Conservation (phyloP, 257 asterid species). For the Solanum commersonii region DNA sequence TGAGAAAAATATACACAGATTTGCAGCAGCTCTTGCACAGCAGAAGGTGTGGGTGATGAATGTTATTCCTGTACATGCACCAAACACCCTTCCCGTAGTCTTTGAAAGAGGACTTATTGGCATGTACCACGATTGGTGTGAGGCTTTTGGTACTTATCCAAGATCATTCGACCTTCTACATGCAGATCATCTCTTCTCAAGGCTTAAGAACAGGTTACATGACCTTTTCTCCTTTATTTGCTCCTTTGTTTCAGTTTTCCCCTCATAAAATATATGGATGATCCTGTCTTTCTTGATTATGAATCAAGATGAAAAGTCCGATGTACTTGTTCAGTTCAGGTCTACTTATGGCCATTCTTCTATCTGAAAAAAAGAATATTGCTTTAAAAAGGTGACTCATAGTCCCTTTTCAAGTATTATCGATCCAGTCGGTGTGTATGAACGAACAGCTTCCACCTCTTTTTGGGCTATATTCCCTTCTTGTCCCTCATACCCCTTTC, state of each 20-base stretch:
- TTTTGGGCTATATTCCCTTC: background rate
- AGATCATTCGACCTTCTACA: constrained; percentile 90
- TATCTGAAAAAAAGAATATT: background rate
- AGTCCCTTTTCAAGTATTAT: background rate
- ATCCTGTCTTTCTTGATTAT: background rate
- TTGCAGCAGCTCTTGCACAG: constrained; percentile 82
- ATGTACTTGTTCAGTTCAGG: background rate
- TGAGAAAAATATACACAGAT: constrained; percentile 32
- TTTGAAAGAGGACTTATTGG: constrained; percentile 93
- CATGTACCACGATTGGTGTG: constrained; percentile 93
- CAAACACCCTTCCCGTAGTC: constrained; percentile 80
- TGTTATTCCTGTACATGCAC: constrained; percentile 78
- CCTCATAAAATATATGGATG: background rate
- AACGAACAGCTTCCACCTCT: background rate
- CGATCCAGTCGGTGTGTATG: background rate
- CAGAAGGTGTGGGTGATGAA: constrained; percentile 89
- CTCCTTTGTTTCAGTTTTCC: background rate
- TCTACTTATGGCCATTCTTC: background rate
- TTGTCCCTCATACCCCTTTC: background rate
- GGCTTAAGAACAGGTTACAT: constrained; percentile 72
- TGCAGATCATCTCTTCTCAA: constrained; percentile 97
- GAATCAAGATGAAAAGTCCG: background rate
- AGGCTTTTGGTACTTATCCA: constrained; percentile 83
- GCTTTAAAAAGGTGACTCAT: background rate
- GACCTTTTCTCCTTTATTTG: background rate